These are phyloP conservation scores for Coprinellus micaceus DNA, from an alignment of 768 basidiomycete genomes.

Conservation along the genomic window DNA sequence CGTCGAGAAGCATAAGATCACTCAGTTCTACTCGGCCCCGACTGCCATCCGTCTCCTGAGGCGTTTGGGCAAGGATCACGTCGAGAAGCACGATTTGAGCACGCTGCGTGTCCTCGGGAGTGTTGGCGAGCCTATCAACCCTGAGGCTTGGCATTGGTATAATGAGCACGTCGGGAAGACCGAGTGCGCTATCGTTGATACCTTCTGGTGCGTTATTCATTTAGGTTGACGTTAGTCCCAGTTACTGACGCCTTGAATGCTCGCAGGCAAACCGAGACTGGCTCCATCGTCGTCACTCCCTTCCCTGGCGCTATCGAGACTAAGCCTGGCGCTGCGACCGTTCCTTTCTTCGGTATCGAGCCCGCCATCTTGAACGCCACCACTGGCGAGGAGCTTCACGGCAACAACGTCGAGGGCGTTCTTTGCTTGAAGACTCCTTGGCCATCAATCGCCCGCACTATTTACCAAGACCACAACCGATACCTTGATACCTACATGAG, in stretches of 20 bases:
- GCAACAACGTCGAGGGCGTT: slow-evolving; percentile 87
- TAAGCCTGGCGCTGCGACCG: slow-evolving; percentile 94
- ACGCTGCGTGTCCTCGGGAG: slow-evolving; percentile 83
- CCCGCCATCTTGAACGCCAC: slow-evolving; percentile 83
- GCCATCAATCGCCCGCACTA: slow-evolving; percentile 93
- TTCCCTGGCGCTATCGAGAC: slow-evolving; percentile 95
- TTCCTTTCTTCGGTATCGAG: slow-evolving; percentile 96
- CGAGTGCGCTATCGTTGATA: slow-evolving; percentile 92
- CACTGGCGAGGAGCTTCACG: slow-evolving; percentile 69
- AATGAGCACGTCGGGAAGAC: slow-evolving; percentile 88
- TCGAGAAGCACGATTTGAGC: slow-evolving; percentile 76
- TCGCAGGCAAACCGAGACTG: slow-evolving; percentile 93
- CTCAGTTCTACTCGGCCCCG: slow-evolving; percentile 94
- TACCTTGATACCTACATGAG: slow-evolving; percentile 54
- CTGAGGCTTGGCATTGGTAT: slow-evolving; percentile 99
- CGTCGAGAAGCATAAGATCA: slow-evolving; percentile 88
- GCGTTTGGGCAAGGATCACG: slow-evolving; percentile 79
- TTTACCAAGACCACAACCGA: slow-evolving; percentile 89
- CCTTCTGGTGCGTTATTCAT: slow-evolving; percentile 59
- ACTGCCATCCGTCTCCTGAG: slow-evolving; percentile 91
- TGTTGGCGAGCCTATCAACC: slow-evolving; percentile 98
- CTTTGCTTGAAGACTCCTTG: slow-evolving; percentile 83
- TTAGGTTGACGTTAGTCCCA: slow-evolving; percentile 6
- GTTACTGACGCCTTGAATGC: slow-evolving; percentile 7
- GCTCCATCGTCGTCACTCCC: slow-evolving; percentile 91